phyloP scores from a whole-genome alignment of 1,139 yeast species.

The Kodamaea suecica region DNA sequence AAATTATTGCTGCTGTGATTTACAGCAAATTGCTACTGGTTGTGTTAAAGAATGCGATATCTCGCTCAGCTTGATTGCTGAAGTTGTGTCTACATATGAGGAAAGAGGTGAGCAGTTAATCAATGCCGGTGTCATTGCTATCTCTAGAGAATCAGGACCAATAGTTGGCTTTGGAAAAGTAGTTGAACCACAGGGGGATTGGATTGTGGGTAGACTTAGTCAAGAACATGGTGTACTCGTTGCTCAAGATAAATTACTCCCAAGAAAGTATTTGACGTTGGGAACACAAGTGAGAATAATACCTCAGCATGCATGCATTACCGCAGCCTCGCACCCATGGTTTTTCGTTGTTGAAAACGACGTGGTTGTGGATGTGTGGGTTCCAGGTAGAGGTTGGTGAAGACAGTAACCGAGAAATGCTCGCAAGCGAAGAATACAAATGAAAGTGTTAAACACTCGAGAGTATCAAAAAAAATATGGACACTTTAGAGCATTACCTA shows the following conservation, averaged over 20 bases:
- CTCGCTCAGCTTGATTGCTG: constrained; percentile 59
- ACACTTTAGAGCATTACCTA: too few species aligned
- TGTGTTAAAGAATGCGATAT: constrained; percentile 48
- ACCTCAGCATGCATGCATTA: constrained; percentile 77
- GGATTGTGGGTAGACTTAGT: constrained; percentile 57
- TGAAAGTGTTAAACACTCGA: too few species aligned
- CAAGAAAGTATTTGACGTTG: constrained; percentile 39
- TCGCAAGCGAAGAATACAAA: too few species aligned
- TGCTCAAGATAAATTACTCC: constrained; percentile 26
- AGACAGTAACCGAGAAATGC: too few species aligned
- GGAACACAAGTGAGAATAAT: constrained; percentile 55
- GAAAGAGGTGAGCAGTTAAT: constrained; percentile 59
- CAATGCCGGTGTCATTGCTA: constrained; percentile 71
- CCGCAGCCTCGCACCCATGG: constrained; percentile 62
- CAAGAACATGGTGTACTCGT: constrained; percentile 65
- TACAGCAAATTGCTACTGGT: constrained; percentile 71
- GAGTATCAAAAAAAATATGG: too few species aligned
- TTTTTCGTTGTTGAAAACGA: constrained; percentile 54
- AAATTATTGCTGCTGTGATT: constrained; percentile 67
- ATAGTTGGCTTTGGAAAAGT: constrained; percentile 50
- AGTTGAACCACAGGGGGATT: constrained; percentile 33
- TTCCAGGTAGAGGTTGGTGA: constrained; percentile 55
- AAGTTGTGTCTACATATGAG: constrained; percentile 60
- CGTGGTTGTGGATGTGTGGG: constrained; percentile 63
- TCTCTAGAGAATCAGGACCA: constrained; percentile 62